Evolutionary conservation across 208 protist genomes (phyloP), one percentile per base, ranked within the genome.

Genomic region (Acanthamoeba castellanii): DNA sequence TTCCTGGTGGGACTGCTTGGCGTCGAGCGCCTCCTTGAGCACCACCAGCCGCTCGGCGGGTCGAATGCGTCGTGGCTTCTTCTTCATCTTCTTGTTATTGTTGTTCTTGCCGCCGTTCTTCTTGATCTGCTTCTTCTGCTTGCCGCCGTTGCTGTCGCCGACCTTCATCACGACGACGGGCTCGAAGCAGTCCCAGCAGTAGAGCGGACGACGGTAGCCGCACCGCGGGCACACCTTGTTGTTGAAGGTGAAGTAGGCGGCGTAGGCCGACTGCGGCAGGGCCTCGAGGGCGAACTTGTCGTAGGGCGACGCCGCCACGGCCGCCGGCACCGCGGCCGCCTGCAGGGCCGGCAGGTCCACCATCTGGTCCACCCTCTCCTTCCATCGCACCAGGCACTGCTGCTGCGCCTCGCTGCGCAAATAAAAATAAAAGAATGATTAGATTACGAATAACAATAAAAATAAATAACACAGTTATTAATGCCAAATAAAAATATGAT

Each of bases 221-320:
- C 84, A 91, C 25, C 20, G 76, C 37, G 84, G 84, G 50, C 42
- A 94, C 85, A 50, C 87, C 91, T 74, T n/a, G 94, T 30, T 96
- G 81, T 66, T 68, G 50, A 68, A 93, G 78, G 81, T 37, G 68
- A 81, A 93, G 45, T n/a, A 85, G 27, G 27, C 45, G 92, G 37
- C 92, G 82, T 87, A 93, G 68, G 68, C 27, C 59, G 37, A 42
- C 4, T 42, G 45, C 82, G n/a, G 27, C 59, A 74, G 81, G 81
- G 90, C 81, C 88, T 32, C 57, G 37, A 88, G 32, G 13, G 68
- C 27, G 47, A 93, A 57, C 45, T 27, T 70, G 20, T 95, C n/a
- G 70, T 92, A 42, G 27, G 84, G 84, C 13, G 37, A 94, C 57
- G 74, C 52, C 2, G 47, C 34, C 34, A 82, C 5, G 45, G 70